Conservation (phyloP, 306 rosid genomes). For the Vigna mungo region DNA sequence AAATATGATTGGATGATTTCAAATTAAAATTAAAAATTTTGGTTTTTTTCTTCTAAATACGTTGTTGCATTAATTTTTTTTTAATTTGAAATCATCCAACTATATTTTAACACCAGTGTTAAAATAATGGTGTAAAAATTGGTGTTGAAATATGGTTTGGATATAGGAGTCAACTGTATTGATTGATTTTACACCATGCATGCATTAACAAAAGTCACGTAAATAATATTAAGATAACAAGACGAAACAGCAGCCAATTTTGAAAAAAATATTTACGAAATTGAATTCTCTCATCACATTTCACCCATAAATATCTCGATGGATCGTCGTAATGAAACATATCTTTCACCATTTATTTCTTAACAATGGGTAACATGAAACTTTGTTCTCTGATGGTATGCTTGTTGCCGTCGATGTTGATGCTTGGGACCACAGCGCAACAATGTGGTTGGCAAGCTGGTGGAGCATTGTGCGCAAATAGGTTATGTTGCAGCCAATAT, state of each 20-base stretch:
- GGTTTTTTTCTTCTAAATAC: no score
- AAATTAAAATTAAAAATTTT: no score
- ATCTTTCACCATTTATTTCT: neutral
- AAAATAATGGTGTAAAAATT: no score
- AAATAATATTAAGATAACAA: neutral
- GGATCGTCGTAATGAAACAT: neutral
- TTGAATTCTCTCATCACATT: neutral
- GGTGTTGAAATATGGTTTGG: no score
- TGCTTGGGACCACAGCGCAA: constrained; percentile 39
- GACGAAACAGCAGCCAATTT: constrained; percentile 13
- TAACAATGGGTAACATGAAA: constrained; percentile 28
- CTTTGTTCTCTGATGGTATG: neutral
- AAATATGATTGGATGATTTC: no score
- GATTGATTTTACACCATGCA: no score
- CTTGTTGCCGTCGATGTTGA: neutral
- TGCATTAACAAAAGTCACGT: no score
- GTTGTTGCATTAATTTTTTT: no score
- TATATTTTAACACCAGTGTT: no score
- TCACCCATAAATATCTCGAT: constrained; percentile 33
- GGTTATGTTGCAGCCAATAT: constrained; percentile 56
- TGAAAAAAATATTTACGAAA: neutral
- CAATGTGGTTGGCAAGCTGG: constrained; percentile 61
- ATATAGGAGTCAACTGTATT: no score
- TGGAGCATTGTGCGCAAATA: constrained; percentile 53
- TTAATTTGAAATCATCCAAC: no score